These are phyloP conservation scores for Puccinia novopanici DNA, from an alignment of 1,284 basidiomycete genomes.

Conservation along the genomic window DNA sequence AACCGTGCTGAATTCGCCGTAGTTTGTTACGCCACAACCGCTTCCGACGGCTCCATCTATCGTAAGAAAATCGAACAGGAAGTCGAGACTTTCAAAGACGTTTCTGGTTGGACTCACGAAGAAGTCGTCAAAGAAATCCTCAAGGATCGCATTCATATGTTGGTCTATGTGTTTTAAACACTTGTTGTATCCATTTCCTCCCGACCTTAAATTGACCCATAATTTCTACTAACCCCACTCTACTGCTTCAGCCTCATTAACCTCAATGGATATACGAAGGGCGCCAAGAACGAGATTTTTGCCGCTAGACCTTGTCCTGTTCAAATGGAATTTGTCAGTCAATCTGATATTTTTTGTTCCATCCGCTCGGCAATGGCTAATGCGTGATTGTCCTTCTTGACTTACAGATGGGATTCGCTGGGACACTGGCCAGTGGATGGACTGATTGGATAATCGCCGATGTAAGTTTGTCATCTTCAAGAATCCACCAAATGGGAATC, in stretches of 20 bases:
- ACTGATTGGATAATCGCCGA: slow-evolving; percentile 66
- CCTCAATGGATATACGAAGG: slow-evolving; percentile 70
- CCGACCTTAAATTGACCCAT: not conserved
- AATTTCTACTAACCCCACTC: not conserved
- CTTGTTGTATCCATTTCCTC: slow-evolving; percentile 7
- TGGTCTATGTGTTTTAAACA: slow-evolving; percentile 52
- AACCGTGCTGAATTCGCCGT: slow-evolving; percentile 63
- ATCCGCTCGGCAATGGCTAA: not conserved
- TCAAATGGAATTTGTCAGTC: slow-evolving; percentile 64
- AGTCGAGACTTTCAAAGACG: slow-evolving; percentile 64
- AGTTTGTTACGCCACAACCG: slow-evolving; percentile 66
- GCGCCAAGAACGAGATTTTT: slow-evolving; percentile 68
- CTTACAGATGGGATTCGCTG: slow-evolving; percentile 64
- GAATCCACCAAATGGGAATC: too few relatives aligned
- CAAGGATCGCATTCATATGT: slow-evolving; percentile 65
- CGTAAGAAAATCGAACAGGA: slow-evolving; percentile 65
- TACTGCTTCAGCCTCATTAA: slow-evolving; percentile 62
- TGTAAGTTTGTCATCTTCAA: slow-evolving; percentile 28
- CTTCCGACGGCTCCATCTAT: slow-evolving; percentile 65
- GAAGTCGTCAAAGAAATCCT: slow-evolving; percentile 63
- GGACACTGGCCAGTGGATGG: slow-evolving; percentile 67
- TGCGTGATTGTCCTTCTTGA: not conserved
- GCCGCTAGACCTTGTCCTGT: slow-evolving; percentile 67
- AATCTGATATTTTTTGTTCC: slow-evolving; percentile 50
- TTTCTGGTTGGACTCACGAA: slow-evolving; percentile 63